Base-by-base conservation (phyloP, 306 rosid genomes). In the Dryas drummondii region DNA sequence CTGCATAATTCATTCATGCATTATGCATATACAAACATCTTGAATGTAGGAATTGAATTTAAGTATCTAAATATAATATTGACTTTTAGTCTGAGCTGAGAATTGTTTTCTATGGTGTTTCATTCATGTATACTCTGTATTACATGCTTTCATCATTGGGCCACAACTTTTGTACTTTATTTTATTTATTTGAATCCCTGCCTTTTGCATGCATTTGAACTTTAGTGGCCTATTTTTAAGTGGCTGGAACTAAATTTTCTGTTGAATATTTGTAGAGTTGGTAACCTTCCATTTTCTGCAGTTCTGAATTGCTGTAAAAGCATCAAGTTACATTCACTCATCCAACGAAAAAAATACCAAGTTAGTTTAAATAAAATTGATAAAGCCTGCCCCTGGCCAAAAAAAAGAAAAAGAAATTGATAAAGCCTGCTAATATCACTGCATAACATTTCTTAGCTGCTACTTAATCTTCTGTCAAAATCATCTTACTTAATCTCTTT, bases 1-100 rank as follows among this genome's bases (percentile, higher is more conserved):
- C 53, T 59, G 50, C 4, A 12, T 64, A 45, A 42, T 45, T 16
- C n/a, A 0, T 63, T 78, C 57, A 71, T 64, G 73, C 60, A 48
- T 78, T 50, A 71, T 64, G 73, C 60, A 48, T 47, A 74, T n/a
- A 52, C 19, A 48, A 66, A 62, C 45, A 9, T 6, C 65, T 51
- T 42, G 15, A 37, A 50, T 51, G 32, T 45, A 49, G 61, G 66
- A 59, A 10, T 45, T 72, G 48, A 16, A 17, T 47, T 57, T 15
- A 1, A 51, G 13, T 19, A 71, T 56, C 32, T 45, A 7, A 55
- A 44, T 60, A 52, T 42, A 46, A 22, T 6, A 6, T 15, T n/a
- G 61, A 44, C 65, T 14, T 45, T 4, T 50, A 12, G 5, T 11
- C 55, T 50, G 47, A 59, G 22, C 9, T 32, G 8, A 7, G 42